phyloP scores from a whole-genome alignment of 805 yeast genomes.

The Debaryomyces prosopidis region DNA sequence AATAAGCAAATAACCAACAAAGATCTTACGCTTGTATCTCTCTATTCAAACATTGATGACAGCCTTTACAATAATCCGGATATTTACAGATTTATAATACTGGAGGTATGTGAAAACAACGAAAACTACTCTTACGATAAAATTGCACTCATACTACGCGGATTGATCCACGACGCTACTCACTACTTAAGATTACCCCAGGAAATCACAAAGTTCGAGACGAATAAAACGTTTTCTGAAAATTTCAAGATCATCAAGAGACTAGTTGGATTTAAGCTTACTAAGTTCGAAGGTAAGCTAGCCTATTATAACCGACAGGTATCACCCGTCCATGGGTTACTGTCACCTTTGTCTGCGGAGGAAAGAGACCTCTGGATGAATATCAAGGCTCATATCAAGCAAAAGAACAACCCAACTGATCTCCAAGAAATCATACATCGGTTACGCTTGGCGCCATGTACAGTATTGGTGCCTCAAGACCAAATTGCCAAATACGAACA shows the following conservation, averaged over 20 bases:
- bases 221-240: conserved; percentile 10
- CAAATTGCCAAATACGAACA: conserved; percentile 2
- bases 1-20: conserved; percentile 3
- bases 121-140: not conserved
- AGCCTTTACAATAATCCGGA: conserved; percentile 3
- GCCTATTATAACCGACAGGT: conserved; percentile 6
- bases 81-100: conserved; percentile 3
- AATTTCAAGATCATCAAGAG: conserved; percentile 16
- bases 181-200: conserved; percentile 12
- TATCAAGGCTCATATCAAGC: conserved; percentile 5
- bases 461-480: not conserved
- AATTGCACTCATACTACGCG: conserved; percentile 10
- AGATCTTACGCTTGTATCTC: conserved; percentile 1
- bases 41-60: conserved; percentile 2
- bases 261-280: conserved; percentile 10
- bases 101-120: not conserved
- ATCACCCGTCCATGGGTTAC: conserved; percentile 1
- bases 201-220: conserved; percentile 7
- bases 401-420: not conserved
- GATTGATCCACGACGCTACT: conserved; percentile 15
- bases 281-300: conserved; percentile 15
- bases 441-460: conserved; percentile 8
- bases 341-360: conserved; percentile 3
- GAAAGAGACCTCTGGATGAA: conserved; percentile 11
- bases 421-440: not conserved